Evolutionary conservation across 495 filamentous ascomycete species (phyloP), one percentile per base, ranked within the genome.

Genomic region (Penicillium flavigenum): DNA sequence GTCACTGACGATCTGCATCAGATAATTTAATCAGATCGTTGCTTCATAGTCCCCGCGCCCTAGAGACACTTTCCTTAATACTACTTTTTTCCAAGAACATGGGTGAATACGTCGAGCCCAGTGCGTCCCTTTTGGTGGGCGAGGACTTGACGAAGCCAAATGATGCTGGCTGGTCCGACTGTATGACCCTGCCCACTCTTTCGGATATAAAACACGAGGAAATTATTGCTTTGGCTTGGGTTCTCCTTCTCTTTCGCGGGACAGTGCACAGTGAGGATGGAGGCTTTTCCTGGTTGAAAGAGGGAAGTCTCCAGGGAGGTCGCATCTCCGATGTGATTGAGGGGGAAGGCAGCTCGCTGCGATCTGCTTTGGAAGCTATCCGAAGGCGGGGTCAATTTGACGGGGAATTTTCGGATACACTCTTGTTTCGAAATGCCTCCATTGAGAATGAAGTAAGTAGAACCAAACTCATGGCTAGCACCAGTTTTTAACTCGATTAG

Each of bases 31-130:
- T 38, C 32, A 5, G n/a, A 16, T 27, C 14, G 34, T 26, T 34
- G 12, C 12, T 5, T 29, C 26, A 4, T 26, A 24, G 20, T 47
- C 44, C 12, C 12, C 11, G 12, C 5, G 34, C 34, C 34, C 34
- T 36, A 16, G 14, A 36, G 34, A 16, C 34, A 16, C 12, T 16
- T 6, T 36, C 34, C 34, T 36, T 36, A 11, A 36, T 36, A 36
- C 11, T 36, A 6, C 34, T 5, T 3, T 36, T 34, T 36, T 6
- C 34, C 24, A 24, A 16, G 1, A 26, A 39, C 4, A 51, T 51
- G 48, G 48, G 48, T 16, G 48, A 51, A 38, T 51, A 39, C 48
- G 27, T 27, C 3, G 48, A 51, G 32, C 48, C 48, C 17, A 39
- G 32, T 20, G 19, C 48, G 6, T 16, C 48, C 12, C 12, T 34